phyloP scores from a whole-genome alignment of 176 grass and related monocot species.

The Cymbopogon citratus region DNA sequence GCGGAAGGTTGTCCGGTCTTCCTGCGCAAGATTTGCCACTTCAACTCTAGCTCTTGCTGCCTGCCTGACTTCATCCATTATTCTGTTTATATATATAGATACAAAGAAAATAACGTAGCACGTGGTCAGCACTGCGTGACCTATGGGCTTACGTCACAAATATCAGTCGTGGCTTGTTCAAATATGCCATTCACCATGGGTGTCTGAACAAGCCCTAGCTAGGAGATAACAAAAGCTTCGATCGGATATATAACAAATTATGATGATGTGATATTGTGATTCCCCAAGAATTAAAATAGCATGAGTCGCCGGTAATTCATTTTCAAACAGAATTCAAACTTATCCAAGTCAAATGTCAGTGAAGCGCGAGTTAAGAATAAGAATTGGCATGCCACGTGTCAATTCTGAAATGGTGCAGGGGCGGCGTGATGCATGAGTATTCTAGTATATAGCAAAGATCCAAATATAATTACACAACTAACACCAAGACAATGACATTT shows the following conservation, averaged over 20 bases:
- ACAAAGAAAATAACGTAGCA: background rate
- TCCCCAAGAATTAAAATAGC: too few relatives aligned
- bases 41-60: background rate
- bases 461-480: too few relatives aligned
- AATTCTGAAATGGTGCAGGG: too few relatives aligned
- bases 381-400: background rate
- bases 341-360: background rate
- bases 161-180: background rate
- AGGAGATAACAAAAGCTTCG: too few relatives aligned
- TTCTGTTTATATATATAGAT: too few relatives aligned
- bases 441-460: too few relatives aligned
- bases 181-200: background rate
- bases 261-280: too few relatives aligned
- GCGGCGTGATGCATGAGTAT: too few relatives aligned
- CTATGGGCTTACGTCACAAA: background rate
- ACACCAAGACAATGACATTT: too few relatives aligned
- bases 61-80: too few relatives aligned
- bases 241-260: too few relatives aligned
- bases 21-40: constrained; percentile 21
- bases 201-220: background rate
- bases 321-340: background rate
- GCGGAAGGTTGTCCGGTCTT: constrained; percentile 24
- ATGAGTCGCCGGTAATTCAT: too few relatives aligned
- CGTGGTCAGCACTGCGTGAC: background rate
- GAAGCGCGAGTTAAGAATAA: background rate